These are phyloP conservation scores for Poterioochromonas sp. DNA, from an alignment of 352 stramenopile genomes.

Conservation along the genomic window DNA sequence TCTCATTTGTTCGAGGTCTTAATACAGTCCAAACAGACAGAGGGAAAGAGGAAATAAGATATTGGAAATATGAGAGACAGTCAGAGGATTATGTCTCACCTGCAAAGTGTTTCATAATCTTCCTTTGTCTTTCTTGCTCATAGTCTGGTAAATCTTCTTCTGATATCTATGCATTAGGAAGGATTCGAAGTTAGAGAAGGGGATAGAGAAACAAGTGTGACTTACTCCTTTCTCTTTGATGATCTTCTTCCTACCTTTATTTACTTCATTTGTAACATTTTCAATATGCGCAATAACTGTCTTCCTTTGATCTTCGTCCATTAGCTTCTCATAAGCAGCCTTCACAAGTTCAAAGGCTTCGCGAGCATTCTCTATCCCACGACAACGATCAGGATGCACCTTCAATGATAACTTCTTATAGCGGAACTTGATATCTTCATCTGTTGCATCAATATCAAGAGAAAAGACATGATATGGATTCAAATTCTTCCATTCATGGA, in stretches of 20 bases:
- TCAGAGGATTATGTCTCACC: background rate
- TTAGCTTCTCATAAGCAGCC: constrained; percentile 32
- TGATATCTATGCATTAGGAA: background rate
- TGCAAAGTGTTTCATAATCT: constrained; percentile 34
- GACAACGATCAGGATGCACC: constrained; percentile 74
- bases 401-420: constrained; percentile 77
- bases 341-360: constrained; percentile 40
- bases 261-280: background rate
- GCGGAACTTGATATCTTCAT: constrained; percentile 73
- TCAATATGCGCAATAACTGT: constrained; percentile 26
- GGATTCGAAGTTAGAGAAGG: background rate
- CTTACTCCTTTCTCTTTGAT: background rate
- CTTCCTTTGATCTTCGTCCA: constrained; percentile 17
- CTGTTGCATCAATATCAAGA: constrained; percentile 66
- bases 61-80: background rate
- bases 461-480: constrained; percentile 72
- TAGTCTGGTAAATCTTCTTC: constrained; percentile 2
- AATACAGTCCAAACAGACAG: background rate
- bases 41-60: background rate
- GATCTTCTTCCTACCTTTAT: background rate
- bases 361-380: constrained; percentile 42
- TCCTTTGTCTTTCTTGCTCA: constrained; percentile 18
- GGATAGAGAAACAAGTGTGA: background rate
- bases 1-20: constrained; percentile 25
- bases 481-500: constrained; percentile 50